Conservation (phyloP, 164 flowering plant genomes). For the Pachysandra terminalis region DNA sequence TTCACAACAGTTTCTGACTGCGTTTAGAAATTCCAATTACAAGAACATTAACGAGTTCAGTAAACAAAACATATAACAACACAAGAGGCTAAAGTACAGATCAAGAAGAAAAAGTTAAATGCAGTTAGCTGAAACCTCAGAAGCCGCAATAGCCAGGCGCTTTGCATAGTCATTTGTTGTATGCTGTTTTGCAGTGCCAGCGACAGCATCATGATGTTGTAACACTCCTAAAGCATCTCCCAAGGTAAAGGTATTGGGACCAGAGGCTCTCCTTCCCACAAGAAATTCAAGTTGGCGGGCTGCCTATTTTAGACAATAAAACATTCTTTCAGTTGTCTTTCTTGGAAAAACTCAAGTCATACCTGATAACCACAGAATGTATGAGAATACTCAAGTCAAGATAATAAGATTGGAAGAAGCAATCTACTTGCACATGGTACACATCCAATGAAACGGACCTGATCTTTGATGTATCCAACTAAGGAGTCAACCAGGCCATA, state of each 20-base stretch:
- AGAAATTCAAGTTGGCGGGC: constrained; percentile 85
- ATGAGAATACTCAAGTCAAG: background rate
- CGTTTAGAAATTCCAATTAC: constrained; percentile 6
- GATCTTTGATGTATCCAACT: background rate
- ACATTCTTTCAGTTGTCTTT: constrained; percentile 7
- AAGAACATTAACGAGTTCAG: background rate
- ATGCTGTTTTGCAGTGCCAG: constrained; percentile 89
- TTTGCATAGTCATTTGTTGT: constrained; percentile 84
- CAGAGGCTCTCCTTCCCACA: constrained; percentile 52
- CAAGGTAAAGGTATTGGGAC: constrained; percentile 50
- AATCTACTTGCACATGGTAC: background rate
- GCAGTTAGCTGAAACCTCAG: constrained; percentile 45
- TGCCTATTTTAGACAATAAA: constrained; percentile 43
- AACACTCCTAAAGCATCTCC: constrained; percentile 89
- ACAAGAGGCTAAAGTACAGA: background rate
- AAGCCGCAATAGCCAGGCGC: constrained; percentile 71
- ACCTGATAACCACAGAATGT: background rate
- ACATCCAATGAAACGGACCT: background rate
- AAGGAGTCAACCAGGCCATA: background rate
- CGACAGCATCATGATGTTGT: constrained; percentile 91
- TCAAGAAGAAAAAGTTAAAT: background rate
- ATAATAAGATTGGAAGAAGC: background rate
- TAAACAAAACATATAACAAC: background rate
- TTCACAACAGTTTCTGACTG: constrained; percentile 60
- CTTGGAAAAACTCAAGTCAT: background rate